Base-by-base conservation (phyloP, 345 rosid genomes). In the Gynandropsis gynandra region DNA sequence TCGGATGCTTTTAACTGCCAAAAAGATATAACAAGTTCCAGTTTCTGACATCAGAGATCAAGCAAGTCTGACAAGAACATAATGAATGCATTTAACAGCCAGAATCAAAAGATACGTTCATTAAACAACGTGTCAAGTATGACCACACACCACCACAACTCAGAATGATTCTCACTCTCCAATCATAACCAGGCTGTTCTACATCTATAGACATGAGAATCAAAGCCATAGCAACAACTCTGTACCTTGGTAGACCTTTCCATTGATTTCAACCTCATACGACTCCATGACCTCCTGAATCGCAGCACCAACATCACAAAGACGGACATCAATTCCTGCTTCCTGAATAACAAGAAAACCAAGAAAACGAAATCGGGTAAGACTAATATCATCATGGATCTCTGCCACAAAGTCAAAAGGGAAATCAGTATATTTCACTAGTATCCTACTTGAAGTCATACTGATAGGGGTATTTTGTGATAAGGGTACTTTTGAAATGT, bases 201-300 rank as follows among this genome's bases (percentile, higher is more conserved):
- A n/a, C n/a, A n/a, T n/a, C n/a, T n/a, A n/a, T n/a, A n/a, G n/a
- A n/a, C n/a, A n/a, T n/a, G n/a, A n/a, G n/a, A n/a, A n/a, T n/a
- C n/a, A n/a, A n/a, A n/a, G n/a, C n/a, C n/a, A n/a, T n/a, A n/a
- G n/a, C n/a, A n/a, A n/a, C n/a, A n/a, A n/a, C n/a, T n/a, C n/a
- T n/a, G n/a, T 77, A 90, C 96, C 98, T 77, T 78, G 96, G 74
- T 59, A 84, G 40, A 80, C 81, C 65, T 90, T 90, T 48, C 94
- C 94, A 55, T 83, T 89, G 50, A 86, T 86, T 59, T 89, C 96
- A 65, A 89, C 94, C 71, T 89, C 97, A 33, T 80, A 86, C 7
- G 97, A 89, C 63, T 83, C 96, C 94, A 86, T 89, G 64, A 86
- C 96, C 67, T 89, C 94, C 71, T 86, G 89, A 70, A 89, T 83